phyloP scores from a whole-genome alignment of 495 filamentous ascomycete genomes.

The Talaromyces trachyspermus region DNA sequence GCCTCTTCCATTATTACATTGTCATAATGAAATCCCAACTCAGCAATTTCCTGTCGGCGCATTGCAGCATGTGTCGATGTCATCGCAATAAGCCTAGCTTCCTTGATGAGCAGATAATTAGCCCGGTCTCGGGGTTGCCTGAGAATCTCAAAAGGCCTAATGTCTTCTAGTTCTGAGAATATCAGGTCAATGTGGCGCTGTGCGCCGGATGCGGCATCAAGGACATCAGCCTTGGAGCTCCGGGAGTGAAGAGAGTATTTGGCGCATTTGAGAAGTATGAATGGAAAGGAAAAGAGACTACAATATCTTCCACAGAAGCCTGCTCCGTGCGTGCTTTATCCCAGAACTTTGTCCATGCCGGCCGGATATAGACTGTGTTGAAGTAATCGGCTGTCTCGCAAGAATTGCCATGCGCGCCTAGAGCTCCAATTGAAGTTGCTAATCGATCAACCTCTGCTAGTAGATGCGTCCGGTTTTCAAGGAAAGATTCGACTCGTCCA shows the following conservation, averaged over 20 bases:
- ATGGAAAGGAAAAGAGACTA: slow-evolving; percentile 82
- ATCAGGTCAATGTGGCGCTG: slow-evolving; percentile 87
- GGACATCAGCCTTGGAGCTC: slow-evolving; percentile 54
- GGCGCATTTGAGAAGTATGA: slow-evolving; percentile 83
- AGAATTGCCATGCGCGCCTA: slow-evolving; percentile 86
- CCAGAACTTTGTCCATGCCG: slow-evolving; percentile 82
- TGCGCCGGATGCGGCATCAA: slow-evolving; percentile 79
- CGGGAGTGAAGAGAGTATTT: slow-evolving; percentile 68
- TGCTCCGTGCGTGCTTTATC: slow-evolving; percentile 47
- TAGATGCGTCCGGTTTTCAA: slow-evolving; percentile 76
- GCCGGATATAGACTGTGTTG: slow-evolving; percentile 81
- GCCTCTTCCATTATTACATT: slow-evolving; percentile 99
- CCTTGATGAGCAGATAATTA: slow-evolving; percentile 91
- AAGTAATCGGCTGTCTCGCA: slow-evolving; percentile 98
- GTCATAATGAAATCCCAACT: slow-evolving; percentile 91
- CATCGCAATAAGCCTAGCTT: slow-evolving; percentile 96
- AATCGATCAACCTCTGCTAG: slow-evolving; percentile 81
- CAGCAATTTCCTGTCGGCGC: slow-evolving; percentile 83
- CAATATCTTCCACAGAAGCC: slow-evolving; percentile 50
- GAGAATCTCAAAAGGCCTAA: slow-evolving; percentile 91
- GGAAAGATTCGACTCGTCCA: slow-evolving; percentile 90
- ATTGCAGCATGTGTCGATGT: slow-evolving; percentile 98
- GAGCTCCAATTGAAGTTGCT: slow-evolving; percentile 72
- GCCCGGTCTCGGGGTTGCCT: slow-evolving; percentile 81
- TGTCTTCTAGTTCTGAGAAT: slow-evolving; percentile 88